Base-by-base conservation (phyloP, 2,329 filamentous ascomycete genomes). In the Alternaria sp. region DNA sequence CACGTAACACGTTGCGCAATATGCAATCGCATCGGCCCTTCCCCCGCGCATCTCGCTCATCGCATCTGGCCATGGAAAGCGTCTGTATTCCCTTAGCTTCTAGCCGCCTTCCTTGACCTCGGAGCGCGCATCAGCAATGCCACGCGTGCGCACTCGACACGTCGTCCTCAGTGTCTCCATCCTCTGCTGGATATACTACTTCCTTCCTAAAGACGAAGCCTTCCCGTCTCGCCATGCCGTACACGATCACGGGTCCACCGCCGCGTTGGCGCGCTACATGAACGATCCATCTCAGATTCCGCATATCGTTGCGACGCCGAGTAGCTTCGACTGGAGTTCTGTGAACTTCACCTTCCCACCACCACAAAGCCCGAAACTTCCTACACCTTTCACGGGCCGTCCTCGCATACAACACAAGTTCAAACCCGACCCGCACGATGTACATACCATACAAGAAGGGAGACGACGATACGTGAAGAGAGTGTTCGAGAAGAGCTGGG, bases 401-500 rank as follows among this genome's bases (percentile, higher is more conserved):
- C 78, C 78, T 10, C 72, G 70, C 18, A 79, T 81, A 33, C 79
- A 81, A 51, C 66, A 76, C 45, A 55, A 55, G 0, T 78, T 78
- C 60, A 61, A 56, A 14, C 37, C 63, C 2, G 77, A 79, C 0
- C 44, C 61, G 4, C 61, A 37, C n/a, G 57, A 58, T 1, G 64
- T 67, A 7, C 70, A 70, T 25, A 65, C 65, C 1, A 47, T 72
- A 44, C 77, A 78, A 30, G 72, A 76, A 30, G 50, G 66, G 43
- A 65, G 77, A 43, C 66, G 72, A 14, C 41, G 61, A 18, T 68
- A 72, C 26, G 75, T 81, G 14, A 75, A 75, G 60, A 68, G 64
- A 8, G 75, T 76, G 5, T 84, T 85, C 60, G 63, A 78, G 53
- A 76, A 80, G 44, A 80, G 72, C 49, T 85, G 83, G 83, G 73